phyloP scores from a whole-genome alignment of 202 grass and related monocot species.

The Zizania palustris region DNA sequence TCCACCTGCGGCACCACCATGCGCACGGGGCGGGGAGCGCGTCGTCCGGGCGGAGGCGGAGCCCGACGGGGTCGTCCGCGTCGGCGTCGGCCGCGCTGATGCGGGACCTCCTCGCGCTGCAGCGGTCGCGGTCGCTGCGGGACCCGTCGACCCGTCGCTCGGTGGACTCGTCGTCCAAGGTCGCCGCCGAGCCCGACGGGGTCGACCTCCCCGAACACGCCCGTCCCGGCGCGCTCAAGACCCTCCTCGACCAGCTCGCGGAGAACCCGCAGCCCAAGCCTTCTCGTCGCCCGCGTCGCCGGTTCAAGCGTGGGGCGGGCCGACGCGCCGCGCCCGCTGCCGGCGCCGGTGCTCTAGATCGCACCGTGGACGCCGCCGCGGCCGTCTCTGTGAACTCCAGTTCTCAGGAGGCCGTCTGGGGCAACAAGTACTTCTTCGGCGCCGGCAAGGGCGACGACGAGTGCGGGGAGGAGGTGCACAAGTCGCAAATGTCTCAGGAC shows the following conservation, averaged over 20 bases:
- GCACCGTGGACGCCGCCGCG: not conserved
- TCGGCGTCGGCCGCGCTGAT: slow-evolving; percentile 63
- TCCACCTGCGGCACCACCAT: slow-evolving; percentile 83
- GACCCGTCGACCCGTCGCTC: slow-evolving; percentile 75
- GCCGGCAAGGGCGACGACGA: not conserved
- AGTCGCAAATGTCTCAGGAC: slow-evolving; percentile 51
- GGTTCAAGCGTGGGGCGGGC: slow-evolving; percentile 39
- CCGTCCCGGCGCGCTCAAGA: slow-evolving; percentile 44
- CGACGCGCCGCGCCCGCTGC: slow-evolving; percentile 34
- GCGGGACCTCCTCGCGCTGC: slow-evolving; percentile 78
- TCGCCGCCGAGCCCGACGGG: slow-evolving; percentile 40
- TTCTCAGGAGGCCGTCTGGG: slow-evolving; percentile 66
- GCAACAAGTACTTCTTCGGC: slow-evolving; percentile 51
- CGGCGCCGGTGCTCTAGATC: not conserved
- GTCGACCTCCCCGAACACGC: not conserved
- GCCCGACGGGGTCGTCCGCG: slow-evolving; percentile 47
- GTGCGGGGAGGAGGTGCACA: slow-evolving; percentile 40
- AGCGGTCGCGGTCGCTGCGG: slow-evolving; percentile 71
- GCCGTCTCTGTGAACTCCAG: slow-evolving; percentile 52
- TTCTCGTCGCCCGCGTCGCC: slow-evolving; percentile 40
- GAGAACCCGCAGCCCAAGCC: slow-evolving; percentile 46
- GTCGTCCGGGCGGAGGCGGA: slow-evolving; percentile 47
- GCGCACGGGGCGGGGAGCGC: slow-evolving; percentile 32
- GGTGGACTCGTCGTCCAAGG: slow-evolving; percentile 64
- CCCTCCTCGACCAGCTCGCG: slow-evolving; percentile 63